Evolutionary conservation across 1,139 yeast genomes (phyloP), one percentile per base, ranked within the genome.

Genomic region (Blastobotrys proliferans): DNA sequence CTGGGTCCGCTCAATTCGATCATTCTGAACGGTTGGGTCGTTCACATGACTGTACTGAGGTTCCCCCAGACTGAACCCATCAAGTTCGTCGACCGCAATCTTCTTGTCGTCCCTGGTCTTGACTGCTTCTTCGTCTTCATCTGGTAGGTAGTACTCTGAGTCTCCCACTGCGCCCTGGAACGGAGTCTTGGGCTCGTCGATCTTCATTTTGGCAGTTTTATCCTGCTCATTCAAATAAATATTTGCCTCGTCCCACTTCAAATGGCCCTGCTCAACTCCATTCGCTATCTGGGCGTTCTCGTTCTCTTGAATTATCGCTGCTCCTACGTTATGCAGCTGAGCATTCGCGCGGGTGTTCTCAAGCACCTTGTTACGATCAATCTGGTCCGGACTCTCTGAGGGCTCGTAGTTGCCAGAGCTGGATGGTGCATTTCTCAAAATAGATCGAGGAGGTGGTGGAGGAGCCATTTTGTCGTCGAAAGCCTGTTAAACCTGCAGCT

Each of bases 141-240:
- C 90, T 2, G 75, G 76, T 51, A 78, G 74, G 60, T 88, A 88
- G 60, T 90, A 94, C 53, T 90, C 97, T 10, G 78, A 76, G 2
- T 94, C 94, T 55, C 86, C 84, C 35, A 86, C 84, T 0, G 97
- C 95, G 17, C 95, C 95, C 60, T 86, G 95, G 60, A 84, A 92
- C 2, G 98, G 98, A 1, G 98, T 92, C 69, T 92, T 92, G 28
- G 98, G 98, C 64, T 92, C 98, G 56, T 87, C 95, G 40, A 92
- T 88, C 62, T 79, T 77, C 90, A 83, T 83, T 34, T 86, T 81
- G 26, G 90, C 77, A 24, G 74, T 67, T 60, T 82, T 79, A 53
- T 81, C 86, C 57, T 76, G 81, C 59, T 83, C 92, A 16, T 83
- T 74, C 46, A 77, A 66, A 53, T 79, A 71, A 48, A 83, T 65